These are phyloP conservation scores for Phyllosticta paracitricarpa DNA, from an alignment of 2,329 filamentous ascomycete species.

Conservation along the genomic window DNA sequence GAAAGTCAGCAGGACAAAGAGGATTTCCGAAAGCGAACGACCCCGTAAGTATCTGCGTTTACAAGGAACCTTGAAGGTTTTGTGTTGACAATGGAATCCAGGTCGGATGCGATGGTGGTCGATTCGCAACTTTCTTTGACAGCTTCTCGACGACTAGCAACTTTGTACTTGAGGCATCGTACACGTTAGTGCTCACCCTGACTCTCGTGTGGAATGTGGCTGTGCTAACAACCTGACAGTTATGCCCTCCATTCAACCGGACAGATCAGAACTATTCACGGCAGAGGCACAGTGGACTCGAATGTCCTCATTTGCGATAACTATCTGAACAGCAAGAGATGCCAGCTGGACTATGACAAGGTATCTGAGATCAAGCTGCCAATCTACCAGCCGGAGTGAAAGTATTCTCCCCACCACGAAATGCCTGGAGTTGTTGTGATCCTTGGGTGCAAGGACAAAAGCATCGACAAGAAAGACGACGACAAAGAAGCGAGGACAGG, in stretches of 20 bases:
- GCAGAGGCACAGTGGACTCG: no score
- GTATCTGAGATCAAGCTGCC: no score
- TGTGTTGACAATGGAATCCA: not conserved
- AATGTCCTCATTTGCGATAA: no score
- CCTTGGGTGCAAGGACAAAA: not conserved
- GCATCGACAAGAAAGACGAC: not conserved
- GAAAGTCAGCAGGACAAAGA: not conserved
- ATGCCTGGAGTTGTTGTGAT: not conserved
- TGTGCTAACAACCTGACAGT: no score
- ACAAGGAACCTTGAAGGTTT: not conserved
- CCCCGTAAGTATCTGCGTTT: not conserved
- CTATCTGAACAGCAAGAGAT: no score
- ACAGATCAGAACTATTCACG: no score
- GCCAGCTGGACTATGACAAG: no score
- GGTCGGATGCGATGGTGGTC: not conserved
- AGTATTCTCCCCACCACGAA: no score
- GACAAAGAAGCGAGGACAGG: not conserved
- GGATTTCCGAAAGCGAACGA: not conserved
- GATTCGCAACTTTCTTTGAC: not conserved
- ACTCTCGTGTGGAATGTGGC: not conserved
- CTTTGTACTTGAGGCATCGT: not conserved
- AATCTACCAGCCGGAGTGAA: no score
- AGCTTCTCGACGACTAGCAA: not conserved
- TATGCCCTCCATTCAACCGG: no score
- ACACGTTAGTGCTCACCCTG: not conserved